phyloP scores from a whole-genome alignment of 2,329 filamentous ascomycete species.

The Onygenales sp. region DNA sequence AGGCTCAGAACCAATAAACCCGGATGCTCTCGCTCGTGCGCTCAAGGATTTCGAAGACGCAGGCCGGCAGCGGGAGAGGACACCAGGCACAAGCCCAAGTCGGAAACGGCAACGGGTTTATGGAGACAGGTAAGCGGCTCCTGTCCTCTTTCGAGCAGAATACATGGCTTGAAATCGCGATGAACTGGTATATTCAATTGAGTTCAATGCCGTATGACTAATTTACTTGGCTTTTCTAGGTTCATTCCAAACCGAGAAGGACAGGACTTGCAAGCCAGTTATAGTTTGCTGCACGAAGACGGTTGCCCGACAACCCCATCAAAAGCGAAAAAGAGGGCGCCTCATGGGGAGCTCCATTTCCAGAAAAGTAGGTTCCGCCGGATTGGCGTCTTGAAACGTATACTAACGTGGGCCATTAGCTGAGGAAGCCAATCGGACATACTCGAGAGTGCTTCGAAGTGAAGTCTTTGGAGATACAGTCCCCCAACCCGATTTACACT shows the following conservation, averaged over 20 bases:
- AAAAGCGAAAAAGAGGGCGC: conserved; percentile 70
- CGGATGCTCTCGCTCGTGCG: conserved; percentile 50
- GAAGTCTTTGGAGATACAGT: conserved; percentile 89
- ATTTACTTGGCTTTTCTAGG: conserved; percentile 37
- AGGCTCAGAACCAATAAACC: conserved; percentile 47
- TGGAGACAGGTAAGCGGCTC: conserved; percentile 44
- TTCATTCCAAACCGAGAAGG: conserved; percentile 94
- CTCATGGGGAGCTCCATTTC: conserved; percentile 85
- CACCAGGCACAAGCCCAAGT: conserved; percentile 56
- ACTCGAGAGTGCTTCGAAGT: conserved; percentile 74
- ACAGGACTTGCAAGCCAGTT: conserved; percentile 87
- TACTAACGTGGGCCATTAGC: conserved; percentile 38
- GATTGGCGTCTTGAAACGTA: neutral
- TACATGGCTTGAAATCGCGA: neutral
- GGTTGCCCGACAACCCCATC: conserved; percentile 87
- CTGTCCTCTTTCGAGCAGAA: neutral
- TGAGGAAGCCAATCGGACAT: conserved; percentile 91
- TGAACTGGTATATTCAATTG: neutral
- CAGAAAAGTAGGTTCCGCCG: conserved; percentile 64
- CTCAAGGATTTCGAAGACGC: conserved; percentile 53
- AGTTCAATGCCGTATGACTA: neutral
- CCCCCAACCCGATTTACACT: conserved; percentile 64
- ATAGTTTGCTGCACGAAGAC: conserved; percentile 83
- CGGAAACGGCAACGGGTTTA: conserved; percentile 60
- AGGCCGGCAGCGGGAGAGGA: conserved; percentile 50